Evolutionary conservation across 139 green algal species (phyloP).

Genomic region (Picochlorum sp.): DNA sequence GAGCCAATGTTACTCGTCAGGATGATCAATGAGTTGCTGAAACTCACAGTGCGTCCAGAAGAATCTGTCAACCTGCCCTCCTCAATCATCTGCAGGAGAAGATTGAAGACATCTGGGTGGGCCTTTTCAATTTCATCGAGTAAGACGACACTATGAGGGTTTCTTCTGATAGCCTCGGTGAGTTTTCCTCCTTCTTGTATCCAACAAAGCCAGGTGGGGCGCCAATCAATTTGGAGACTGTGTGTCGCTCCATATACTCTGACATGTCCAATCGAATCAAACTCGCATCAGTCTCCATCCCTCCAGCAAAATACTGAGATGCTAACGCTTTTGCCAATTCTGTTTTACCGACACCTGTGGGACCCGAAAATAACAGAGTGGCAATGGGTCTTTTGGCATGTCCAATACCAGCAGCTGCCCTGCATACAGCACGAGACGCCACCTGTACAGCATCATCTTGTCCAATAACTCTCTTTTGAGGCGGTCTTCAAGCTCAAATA

Average conservation of each 20-base stretch:
- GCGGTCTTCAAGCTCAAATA: constrained; percentile 41
- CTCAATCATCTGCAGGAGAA: constrained; percentile 96
- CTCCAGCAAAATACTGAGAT: constrained; percentile 34
- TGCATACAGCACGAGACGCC: constrained; percentile 43
- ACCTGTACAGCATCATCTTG: constrained; percentile 58
- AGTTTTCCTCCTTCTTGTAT: constrained; percentile 69
- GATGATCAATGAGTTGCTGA: constrained; percentile 73
- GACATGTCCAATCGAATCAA: constrained; percentile 96
- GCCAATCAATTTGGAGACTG: constrained; percentile 69
- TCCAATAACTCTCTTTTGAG: constrained; percentile 57
- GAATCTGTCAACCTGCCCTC: constrained; percentile 88
- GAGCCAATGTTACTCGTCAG: constrained; percentile 73
- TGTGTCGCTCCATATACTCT: constrained; percentile 93
- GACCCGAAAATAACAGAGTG: constrained; percentile 63
- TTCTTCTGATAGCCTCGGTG: constrained; percentile 66
- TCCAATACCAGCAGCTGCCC: constrained; percentile 49
- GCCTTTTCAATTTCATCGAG: constrained; percentile 99
- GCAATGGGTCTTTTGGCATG: constrained; percentile 59
- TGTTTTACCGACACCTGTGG: constrained; percentile 80
- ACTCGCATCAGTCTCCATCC: background rate
- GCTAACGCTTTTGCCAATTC: constrained; percentile 60
- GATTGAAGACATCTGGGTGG: constrained; percentile 97
- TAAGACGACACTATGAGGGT: constrained; percentile 80
- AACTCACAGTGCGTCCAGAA: constrained; percentile 59
- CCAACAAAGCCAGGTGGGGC: constrained; percentile 66